phyloP scores from a whole-genome alignment of 805 yeast species.

The Wickerhamiella azymoides region DNA sequence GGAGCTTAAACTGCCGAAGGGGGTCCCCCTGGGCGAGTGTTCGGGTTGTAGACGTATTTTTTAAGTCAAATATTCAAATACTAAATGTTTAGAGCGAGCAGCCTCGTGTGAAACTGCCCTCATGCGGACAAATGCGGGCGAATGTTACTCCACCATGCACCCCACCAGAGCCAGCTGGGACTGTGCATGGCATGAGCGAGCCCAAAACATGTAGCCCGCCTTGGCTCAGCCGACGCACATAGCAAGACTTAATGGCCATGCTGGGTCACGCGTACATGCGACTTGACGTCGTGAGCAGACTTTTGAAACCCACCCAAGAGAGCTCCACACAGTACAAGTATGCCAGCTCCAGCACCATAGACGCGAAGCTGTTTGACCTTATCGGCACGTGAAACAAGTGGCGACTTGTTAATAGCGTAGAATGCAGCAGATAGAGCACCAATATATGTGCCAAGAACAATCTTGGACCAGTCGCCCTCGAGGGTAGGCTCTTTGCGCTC shows the following conservation, averaged over 20 bases:
- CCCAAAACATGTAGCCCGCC: too few relatives aligned
- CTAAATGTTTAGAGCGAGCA: too few relatives aligned
- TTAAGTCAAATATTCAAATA: not conserved
- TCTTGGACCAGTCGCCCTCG: not conserved
- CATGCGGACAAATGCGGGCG: too few relatives aligned
- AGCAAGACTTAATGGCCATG: not conserved
- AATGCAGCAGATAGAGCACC: not conserved
- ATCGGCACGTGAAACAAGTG: not conserved
- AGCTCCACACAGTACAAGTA: not conserved
- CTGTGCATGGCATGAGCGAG: not conserved
- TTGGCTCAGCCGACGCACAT: too few relatives aligned
- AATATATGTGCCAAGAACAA: not conserved
- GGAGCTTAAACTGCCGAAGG: not conserved
- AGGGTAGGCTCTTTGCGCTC: not conserved
- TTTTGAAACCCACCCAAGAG: not conserved
- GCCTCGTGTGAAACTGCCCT: not conserved
- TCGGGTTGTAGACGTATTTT: too few relatives aligned
- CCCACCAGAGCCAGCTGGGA: not conserved
- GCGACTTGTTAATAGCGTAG: not conserved
- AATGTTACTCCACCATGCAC: not conserved
- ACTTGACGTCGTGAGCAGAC: not conserved
- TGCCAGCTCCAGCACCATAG: not conserved
- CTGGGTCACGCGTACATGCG: not conserved
- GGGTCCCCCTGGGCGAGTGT: too few relatives aligned
- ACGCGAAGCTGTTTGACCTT: not conserved